Conservation (phyloP, 331 rosid species). For the Rosa hybrid region DNA sequence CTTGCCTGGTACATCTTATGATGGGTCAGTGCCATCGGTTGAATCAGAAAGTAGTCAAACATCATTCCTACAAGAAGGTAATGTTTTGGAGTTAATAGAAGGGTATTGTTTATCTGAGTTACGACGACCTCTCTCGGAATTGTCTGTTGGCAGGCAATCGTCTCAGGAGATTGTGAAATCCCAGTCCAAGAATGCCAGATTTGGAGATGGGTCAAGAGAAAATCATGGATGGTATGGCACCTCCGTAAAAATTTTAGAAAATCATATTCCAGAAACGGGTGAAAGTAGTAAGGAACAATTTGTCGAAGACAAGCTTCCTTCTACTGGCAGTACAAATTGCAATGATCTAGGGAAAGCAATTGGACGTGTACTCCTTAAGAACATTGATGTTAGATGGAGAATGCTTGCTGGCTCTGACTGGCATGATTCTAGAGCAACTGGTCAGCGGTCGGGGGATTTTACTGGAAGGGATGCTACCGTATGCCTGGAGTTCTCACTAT, state of each 20-base stretch:
- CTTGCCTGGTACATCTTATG: slow-evolving; percentile 36
- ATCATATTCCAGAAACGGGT: slow-evolving; percentile 62
- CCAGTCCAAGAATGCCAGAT: slow-evolving; percentile 36
- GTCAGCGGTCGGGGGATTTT: slow-evolving; percentile 32
- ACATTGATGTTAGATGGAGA: slow-evolving; percentile 82
- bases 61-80: slow-evolving; percentile 49
- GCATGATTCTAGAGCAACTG: slow-evolving; percentile 43
- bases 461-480: slow-evolving; percentile 57
- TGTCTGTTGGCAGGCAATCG: slow-evolving; percentile 52
- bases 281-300: slow-evolving; percentile 28
- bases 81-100: slow-evolving; percentile 68
- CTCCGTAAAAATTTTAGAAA: slow-evolving; percentile 58
- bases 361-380: slow-evolving; percentile 69
- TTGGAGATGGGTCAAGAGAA: slow-evolving; percentile 54
- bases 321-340: slow-evolving; percentile 37
- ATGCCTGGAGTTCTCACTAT: slow-evolving; percentile 61
- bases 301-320: slow-evolving; percentile 37
- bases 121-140: slow-evolving; percentile 49
- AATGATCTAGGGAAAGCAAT: slow-evolving; percentile 39
- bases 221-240: slow-evolving; percentile 76
- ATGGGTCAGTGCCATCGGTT: slow-evolving; percentile 43
- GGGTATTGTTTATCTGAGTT: slow-evolving; percentile 67
- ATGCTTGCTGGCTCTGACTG: slow-evolving; percentile 84
- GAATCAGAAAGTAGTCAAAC: slow-evolving; percentile 54
- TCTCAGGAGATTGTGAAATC: slow-evolving; percentile 38